Percentiles rank a stretch among this genome's conserved stretches.
These are phyloP conservation scores for Collybiopsis confluens DNA, from an alignment of 768 basidiomycete genomes.

Conservation along the genomic window DNA sequence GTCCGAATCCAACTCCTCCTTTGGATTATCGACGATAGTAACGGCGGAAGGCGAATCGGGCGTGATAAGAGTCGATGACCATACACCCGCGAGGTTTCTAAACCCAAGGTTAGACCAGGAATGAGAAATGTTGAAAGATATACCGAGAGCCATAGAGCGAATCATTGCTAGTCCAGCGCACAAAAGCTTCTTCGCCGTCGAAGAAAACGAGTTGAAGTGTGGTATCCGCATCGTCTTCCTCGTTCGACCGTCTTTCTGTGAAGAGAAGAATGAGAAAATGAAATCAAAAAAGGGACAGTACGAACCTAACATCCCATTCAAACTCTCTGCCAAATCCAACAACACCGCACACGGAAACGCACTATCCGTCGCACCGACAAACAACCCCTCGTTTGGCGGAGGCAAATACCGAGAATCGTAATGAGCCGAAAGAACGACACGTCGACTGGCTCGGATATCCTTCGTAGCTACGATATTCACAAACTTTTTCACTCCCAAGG, in stretches of 20 bases:
- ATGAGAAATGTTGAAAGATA: slow-evolving; percentile 9
- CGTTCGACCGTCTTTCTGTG: too few relatives aligned
- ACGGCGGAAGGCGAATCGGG: slow-evolving; percentile 32
- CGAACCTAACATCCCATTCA: slow-evolving; percentile 65
- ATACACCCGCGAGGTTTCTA: slow-evolving; percentile 86
- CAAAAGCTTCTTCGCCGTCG: slow-evolving; percentile 97
- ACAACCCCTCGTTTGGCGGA: slow-evolving; percentile 77
- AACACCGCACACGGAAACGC: slow-evolving; percentile 56
- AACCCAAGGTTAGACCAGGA: neutral
- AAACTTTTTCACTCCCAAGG: slow-evolving; percentile 75
- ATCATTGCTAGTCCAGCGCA: slow-evolving; percentile 83
- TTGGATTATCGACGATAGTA: too few relatives aligned
- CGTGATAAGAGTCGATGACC: slow-evolving; percentile 65
- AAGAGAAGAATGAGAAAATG: too few relatives aligned
- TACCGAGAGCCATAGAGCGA: slow-evolving; percentile 95
- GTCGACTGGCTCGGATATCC: slow-evolving; percentile 75
- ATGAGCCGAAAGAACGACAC: slow-evolving; percentile 87
- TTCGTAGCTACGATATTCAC: slow-evolving; percentile 95
- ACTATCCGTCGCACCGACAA: slow-evolving; percentile 94
- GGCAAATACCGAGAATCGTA: slow-evolving; percentile 90
- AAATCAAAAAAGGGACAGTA: too few relatives aligned
- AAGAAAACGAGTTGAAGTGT: slow-evolving; percentile 93
- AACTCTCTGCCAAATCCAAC: slow-evolving; percentile 85
- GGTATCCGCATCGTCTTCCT: slow-evolving; percentile 77
- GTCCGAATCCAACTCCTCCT: too few relatives aligned